Evolutionary conservation across 352 stramenopile genomes (phyloP).

Genomic region (Phytopythium delawarense): DNA sequence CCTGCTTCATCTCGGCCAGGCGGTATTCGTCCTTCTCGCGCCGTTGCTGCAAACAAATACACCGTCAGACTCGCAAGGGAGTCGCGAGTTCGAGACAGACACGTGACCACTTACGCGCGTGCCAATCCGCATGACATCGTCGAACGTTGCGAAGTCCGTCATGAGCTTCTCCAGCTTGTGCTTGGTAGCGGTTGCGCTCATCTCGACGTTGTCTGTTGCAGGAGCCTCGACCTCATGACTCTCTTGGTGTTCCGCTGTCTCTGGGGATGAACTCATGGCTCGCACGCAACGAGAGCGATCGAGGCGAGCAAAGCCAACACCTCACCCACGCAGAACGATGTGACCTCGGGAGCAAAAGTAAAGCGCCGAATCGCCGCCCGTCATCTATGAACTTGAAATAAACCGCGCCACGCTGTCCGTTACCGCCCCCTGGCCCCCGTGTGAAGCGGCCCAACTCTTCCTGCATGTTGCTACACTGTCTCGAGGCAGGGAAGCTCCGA

Average conservation of each 20-base stretch:
- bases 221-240: background rate
- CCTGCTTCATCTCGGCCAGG: slow-evolving; percentile 90
- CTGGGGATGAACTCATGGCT: background rate
- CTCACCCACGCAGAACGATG: background rate
- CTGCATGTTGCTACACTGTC: slow-evolving; percentile 1
- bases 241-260: background rate
- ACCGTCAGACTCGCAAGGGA: background rate
- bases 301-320: background rate
- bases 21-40: slow-evolving; percentile 93
- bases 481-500: slow-evolving; percentile 10
- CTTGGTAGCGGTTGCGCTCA: slow-evolving; percentile 71
- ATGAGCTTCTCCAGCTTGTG: slow-evolving; percentile 84
- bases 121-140: slow-evolving; percentile 84
- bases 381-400: slow-evolving; percentile 4
- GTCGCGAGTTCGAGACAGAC: background rate
- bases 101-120: slow-evolving; percentile 37
- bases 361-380: background rate
- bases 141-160: slow-evolving; percentile 80
- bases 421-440: background rate
- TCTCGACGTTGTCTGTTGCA: slow-evolving; percentile 9
- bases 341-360: background rate
- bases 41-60: slow-evolving; percentile 45
- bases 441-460: background rate
- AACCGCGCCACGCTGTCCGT: slow-evolving; percentile 1
- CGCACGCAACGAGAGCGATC: background rate